Evolutionary conservation across 768 basidiomycete genomes (phyloP), one percentile per base, ranked within the genome.

Genomic region (Lentinula guzmanii): DNA sequence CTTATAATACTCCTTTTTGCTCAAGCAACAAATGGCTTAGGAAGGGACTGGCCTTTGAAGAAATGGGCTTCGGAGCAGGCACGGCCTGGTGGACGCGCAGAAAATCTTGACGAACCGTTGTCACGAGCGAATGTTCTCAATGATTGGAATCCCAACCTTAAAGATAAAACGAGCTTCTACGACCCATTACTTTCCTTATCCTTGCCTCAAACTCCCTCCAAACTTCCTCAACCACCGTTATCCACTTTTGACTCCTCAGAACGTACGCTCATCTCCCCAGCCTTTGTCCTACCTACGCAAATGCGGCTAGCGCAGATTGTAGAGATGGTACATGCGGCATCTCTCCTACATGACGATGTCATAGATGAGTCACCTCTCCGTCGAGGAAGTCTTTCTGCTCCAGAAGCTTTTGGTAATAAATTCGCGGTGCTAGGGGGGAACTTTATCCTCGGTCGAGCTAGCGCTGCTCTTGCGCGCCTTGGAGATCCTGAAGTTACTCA

Each of bases 301-400:
- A 73, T 80, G 15, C 86, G 95, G n/a, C 85, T 98, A 33, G 95
- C 95, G 0, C 91, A 94, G 67, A 94, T 98, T 39, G 89, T 93
- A 48, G 95, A 98, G 71, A 93, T 97, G 91, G 91, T 98, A 63
- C 95, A 98, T 67, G 93, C 95, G 33, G 95, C 95, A 2, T 95
- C 93, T 5, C 81, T 97, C n/a, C 74, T 98, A 7, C 95, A 98
- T 68, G 95, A 97, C 80, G 95, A 98, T 69, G 95, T 97, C 46
- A 90, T 96, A 62, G 95, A 97, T 78, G 78, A 76, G 65, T 91
- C 94, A 0, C 78, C 86, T 7, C 82, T 93, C 5, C 86, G 95
- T 5, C 81, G 95, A 0, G 86, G 87, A 1, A 82, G 81, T 0
- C 83, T 91, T 1, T 91, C 89, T 21, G 92, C 92, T 0, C 95